Percentiles rank a stretch among this genome's conserved stretches.
phyloP scores from a whole-genome alignment of 2,329 filamentous ascomycete species.

The Cladosporium sphaerospermum region DNA sequence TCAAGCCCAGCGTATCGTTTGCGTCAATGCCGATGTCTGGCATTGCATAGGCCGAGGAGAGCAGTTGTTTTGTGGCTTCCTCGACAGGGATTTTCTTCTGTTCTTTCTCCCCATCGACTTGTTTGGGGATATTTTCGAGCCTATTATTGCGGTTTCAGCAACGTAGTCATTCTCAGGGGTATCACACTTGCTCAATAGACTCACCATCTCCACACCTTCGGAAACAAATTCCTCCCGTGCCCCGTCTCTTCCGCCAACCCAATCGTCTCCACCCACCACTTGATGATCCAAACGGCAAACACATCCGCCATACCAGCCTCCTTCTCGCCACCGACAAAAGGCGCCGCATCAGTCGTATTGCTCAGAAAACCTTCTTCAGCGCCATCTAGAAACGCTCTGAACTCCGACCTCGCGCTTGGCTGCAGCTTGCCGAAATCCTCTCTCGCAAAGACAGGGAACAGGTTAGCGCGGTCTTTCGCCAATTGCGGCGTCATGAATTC shows the following conservation, averaged over 20 bases:
- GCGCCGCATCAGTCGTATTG: conserved; percentile 7
- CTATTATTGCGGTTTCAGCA: conserved; percentile 5
- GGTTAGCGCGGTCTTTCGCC: conserved; percentile 16
- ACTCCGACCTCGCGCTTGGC: conserved; percentile 15
- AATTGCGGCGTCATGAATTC: conserved; percentile 16
- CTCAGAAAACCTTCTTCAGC: conserved; percentile 18
- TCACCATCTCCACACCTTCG: conserved; percentile 18
- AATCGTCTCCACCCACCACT: conserved; percentile 19
- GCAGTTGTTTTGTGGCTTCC: conserved; percentile 15
- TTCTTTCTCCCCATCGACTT: conserved; percentile 14
- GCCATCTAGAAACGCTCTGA: conserved; percentile 15
- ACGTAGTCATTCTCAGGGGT: neutral
- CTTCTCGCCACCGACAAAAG: conserved; percentile 15
- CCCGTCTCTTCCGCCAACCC: conserved; percentile 16
- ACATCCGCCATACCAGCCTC: conserved; percentile 17
- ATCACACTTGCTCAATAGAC: neutral
- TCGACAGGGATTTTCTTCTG: conserved; percentile 17
- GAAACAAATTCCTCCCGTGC: conserved; percentile 14
- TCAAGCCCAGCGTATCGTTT: conserved; percentile 15
- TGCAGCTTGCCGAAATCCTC: conserved; percentile 16
- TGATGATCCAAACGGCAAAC: conserved; percentile 20
- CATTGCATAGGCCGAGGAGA: conserved; percentile 14
- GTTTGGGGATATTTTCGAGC: conserved; percentile 15
- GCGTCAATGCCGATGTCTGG: conserved; percentile 15
- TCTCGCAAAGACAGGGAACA: conserved; percentile 20